These are phyloP conservation scores for Chalciporus sp. DNA, from an alignment of 1,284 basidiomycete species.

Conservation along the genomic window DNA sequence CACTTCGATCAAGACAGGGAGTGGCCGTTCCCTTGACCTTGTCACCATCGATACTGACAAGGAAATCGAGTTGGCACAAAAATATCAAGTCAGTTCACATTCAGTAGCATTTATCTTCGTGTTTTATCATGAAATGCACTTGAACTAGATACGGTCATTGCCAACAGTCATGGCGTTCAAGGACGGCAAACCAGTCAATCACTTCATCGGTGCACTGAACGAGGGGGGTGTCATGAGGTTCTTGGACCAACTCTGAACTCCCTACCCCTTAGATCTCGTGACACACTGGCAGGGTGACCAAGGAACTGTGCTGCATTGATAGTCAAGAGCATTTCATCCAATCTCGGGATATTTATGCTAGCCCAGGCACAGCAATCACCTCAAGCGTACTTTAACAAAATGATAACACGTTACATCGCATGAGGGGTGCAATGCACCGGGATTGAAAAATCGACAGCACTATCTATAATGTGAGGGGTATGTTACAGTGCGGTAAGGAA, in stretches of 20 bases:
- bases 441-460: neutral
- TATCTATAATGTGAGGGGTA: constrained; percentile 9
- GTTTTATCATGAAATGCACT: neutral
- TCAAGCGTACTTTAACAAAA: constrained; percentile 7
- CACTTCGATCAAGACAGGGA: constrained; percentile 48
- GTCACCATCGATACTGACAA: constrained; percentile 69
- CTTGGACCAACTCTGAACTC: constrained; percentile 42
- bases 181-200: constrained; percentile 52
- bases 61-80: constrained; percentile 48
- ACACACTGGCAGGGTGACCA: too few species aligned
- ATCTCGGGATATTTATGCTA: neutral
- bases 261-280: neutral
- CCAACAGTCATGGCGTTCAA: constrained; percentile 76
- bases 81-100: constrained; percentile 47
- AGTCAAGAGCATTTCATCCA: neutral
- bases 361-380: neutral
- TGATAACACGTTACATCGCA: constrained; percentile 22
- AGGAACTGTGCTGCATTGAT: neutral
- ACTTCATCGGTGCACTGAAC: constrained; percentile 64
- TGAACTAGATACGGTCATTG: constrained; percentile 56
- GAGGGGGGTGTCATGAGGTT: constrained; percentile 53
- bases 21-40: constrained; percentile 61
- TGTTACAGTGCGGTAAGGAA: constrained; percentile 18
- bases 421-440: neutral
- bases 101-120: neutral